A percentile compares a stretch with the other conserved stretches of the same genome.
These are phyloP conservation scores for Solanum hybrid DNA, from an alignment of 305 asterid genomes.

Conservation along the genomic window DNA sequence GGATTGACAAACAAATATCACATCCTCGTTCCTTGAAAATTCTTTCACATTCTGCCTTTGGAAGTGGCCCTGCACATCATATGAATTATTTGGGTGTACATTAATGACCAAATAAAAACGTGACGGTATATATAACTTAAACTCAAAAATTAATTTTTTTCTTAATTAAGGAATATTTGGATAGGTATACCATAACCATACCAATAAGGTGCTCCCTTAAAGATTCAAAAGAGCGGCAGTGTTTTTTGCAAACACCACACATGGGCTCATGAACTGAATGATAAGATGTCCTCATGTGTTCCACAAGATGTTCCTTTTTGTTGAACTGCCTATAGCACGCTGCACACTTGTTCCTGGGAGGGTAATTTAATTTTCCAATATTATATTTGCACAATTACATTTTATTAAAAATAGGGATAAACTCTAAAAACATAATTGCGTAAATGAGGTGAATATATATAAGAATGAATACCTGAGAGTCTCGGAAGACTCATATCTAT, in stretches of 20 bases:
- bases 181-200: background rate
- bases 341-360: conserved; percentile 75
- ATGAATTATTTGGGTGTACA: background rate
- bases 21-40: conserved; percentile 82
- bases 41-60: conserved; percentile 90
- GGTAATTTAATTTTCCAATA: too few species aligned
- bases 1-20: conserved; percentile 54
- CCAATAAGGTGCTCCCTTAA: conserved; percentile 91
- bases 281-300: conserved; percentile 79
- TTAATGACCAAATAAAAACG: background rate
- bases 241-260: conserved; percentile 75
- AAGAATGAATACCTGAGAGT: conserved; percentile 32
- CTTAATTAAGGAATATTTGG: background rate
- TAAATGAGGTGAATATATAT: too few species aligned
- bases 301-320: conserved; percentile 73
- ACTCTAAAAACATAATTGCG: too few species aligned
- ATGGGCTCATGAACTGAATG: conserved; percentile 83
- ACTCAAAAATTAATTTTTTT: background rate
- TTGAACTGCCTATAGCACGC: conserved; percentile 88
- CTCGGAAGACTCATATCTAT: conserved; percentile 47
- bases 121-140: background rate
- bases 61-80: conserved; percentile 58
- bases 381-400: too few species aligned
- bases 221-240: conserved; percentile 85
- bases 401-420: too few species aligned